phyloP scores from a whole-genome alignment of 116 monocot genomes.

The Cymodocea nodosa region DNA sequence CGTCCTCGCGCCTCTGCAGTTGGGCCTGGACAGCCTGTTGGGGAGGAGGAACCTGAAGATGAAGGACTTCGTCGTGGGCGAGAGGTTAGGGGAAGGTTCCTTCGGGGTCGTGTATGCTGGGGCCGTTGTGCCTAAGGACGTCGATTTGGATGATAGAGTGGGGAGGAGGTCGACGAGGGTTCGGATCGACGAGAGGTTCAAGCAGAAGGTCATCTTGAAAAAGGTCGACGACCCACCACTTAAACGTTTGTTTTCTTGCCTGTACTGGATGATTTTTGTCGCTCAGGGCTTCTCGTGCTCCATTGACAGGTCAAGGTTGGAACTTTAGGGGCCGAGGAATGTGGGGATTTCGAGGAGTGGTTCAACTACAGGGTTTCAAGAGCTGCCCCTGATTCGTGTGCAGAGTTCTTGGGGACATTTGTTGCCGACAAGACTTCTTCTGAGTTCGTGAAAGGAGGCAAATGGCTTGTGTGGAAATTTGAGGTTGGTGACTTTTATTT shows the following conservation, averaged over 20 bases:
- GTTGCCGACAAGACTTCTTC: slow-evolving; percentile 55
- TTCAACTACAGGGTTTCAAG: slow-evolving; percentile 87
- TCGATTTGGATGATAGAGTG: slow-evolving; percentile 29
- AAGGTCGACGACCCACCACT: slow-evolving; percentile 20
- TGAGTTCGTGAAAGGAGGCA: slow-evolving; percentile 84
- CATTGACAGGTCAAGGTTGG: slow-evolving; percentile 64
- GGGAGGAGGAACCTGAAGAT: slow-evolving; percentile 72
- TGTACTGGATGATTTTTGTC: background rate
- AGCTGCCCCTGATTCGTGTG: slow-evolving; percentile 78
- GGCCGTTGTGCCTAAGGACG: slow-evolving; percentile 57
- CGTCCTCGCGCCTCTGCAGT: slow-evolving; percentile 64
- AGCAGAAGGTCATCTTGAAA: slow-evolving; percentile 76
- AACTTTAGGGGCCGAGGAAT: slow-evolving; percentile 66
- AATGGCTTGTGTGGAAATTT: slow-evolving; percentile 98
- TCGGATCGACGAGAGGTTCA: slow-evolving; percentile 45
- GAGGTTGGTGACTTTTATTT: slow-evolving; percentile 36
- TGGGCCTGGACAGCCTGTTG: slow-evolving; percentile 42
- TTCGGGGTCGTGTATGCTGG: slow-evolving; percentile 83
- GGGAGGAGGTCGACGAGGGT: slow-evolving; percentile 25
- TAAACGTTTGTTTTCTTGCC: no score
- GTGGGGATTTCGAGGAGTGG: slow-evolving; percentile 92
- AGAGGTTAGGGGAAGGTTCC: slow-evolving; percentile 75
- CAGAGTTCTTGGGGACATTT: slow-evolving; percentile 86
- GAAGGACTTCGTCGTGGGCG: slow-evolving; percentile 72
- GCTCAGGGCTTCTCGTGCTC: background rate